Base-by-base conservation (phyloP, 768 basidiomycete species). In the Mycena vitilis region DNA sequence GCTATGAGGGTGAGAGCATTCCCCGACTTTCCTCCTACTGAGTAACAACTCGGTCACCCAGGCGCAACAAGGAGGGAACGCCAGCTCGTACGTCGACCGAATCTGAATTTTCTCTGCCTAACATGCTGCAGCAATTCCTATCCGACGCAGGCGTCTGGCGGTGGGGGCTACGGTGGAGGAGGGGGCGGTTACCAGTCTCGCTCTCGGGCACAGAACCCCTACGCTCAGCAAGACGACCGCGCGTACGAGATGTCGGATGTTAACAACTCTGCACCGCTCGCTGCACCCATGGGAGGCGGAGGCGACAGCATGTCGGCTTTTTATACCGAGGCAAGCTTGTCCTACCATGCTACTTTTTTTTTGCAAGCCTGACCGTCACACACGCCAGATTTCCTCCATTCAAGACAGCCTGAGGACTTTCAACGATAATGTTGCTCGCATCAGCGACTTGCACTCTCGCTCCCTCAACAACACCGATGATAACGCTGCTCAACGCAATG, bases 391-490 rank as follows among this genome's bases (percentile, higher is more conserved):
- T 71, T 84, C 91, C 25, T 88, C 87, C 49, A 81, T 95, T 54
- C 92, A 94, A 86, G 92, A 94, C 66, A 82, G 80, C 60, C 81
- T 95, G 44, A 82, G 85, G 25, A 83, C 84, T 12, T 93, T 92
- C 79, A 92, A 90, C 66, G 82, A 86, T 69, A 93, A 93, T 78
- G 84, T 95, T 25, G 71, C 84, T 23, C 86, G 85, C 36, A 91
- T 95, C 74, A 81, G 88, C 23, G 91, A 93, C 59, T 81, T 91
- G 30, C 94, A 95, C 73, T 89, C 89, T 44, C 88, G 89, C 66
- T 89, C 91, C 22, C 80, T 95, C 60, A 91, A 91, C 76, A 90
- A 89, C 77, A 89, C 89, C 78, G 93, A 94, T 75, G 92, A 94
- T 69, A 82, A 79, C 37, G 85, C 86, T 42, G 83, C 87, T 9